Evolutionary conservation across 2,329 filamentous ascomycete genomes (phyloP).

Genomic region (Diaporthe sp.): DNA sequence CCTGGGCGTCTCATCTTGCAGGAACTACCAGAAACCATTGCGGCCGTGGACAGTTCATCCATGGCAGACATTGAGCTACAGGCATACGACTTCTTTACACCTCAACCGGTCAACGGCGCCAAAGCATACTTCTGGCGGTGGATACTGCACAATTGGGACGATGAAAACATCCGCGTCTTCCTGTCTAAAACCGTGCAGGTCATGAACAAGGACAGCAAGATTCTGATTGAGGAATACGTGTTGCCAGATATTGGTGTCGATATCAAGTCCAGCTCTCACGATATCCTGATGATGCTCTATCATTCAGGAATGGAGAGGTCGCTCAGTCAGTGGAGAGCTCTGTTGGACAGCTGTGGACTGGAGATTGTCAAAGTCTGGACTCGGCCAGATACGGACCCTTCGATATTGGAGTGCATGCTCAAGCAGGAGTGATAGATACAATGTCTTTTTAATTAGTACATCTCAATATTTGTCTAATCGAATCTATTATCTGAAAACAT

Average conservation of each 20-base stretch:
- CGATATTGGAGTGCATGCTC: background rate
- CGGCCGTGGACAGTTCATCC: background rate
- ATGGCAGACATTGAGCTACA: background rate
- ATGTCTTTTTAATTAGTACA: too few species aligned
- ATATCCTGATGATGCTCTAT: conserved; percentile 11
- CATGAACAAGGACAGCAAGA: background rate
- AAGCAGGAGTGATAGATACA: conserved; percentile 5
- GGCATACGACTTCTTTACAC: conserved; percentile 21
- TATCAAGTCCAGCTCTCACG: background rate
- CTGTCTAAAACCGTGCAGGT: conserved; percentile 17
- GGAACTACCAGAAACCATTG: conserved; percentile 4
- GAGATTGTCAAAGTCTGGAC: conserved; percentile 16
- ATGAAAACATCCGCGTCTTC: background rate
- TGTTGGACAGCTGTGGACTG: conserved; percentile 2
- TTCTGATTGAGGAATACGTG: conserved; percentile 21
- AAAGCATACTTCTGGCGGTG: conserved; percentile 26
- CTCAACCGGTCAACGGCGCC: conserved; percentile 15
- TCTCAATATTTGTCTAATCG: too few species aligned
- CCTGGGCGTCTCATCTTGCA: conserved; percentile 11
- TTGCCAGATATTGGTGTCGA: background rate
- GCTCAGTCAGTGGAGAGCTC: conserved; percentile 3
- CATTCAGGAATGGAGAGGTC: conserved; percentile 16
- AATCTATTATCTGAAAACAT: too few species aligned
- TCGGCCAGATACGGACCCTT: conserved; percentile 6
- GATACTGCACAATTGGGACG: conserved; percentile 30